Conservation (phyloP, 2,329 filamentous ascomycete species). For the Ophiosphaerella korrae region DNA sequence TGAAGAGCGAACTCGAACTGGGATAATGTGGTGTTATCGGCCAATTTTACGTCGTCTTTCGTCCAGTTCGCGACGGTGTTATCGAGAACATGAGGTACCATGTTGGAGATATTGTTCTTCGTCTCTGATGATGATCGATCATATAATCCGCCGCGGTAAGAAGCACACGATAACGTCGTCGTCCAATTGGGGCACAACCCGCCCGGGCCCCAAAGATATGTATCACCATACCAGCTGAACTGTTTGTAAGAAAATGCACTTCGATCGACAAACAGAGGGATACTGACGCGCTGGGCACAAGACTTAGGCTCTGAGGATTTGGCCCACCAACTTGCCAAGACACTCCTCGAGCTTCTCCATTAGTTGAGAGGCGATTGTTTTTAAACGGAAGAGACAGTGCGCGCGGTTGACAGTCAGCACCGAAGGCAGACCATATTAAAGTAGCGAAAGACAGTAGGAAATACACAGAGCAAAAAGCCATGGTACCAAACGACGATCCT, state of each 20-base stretch:
- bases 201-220: slow-evolving; percentile 1
- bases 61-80: slow-evolving; percentile 6
- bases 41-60: slow-evolving; percentile 2
- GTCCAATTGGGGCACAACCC: neutral
- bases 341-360: slow-evolving; percentile 1
- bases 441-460: slow-evolving; percentile 1
- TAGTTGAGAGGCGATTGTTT: neutral
- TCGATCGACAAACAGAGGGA: neutral
- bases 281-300: slow-evolving; percentile 9
- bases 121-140: slow-evolving; percentile 2
- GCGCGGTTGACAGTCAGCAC: slow-evolving; percentile 3
- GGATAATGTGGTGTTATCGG: neutral
- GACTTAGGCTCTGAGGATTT: slow-evolving; percentile 4
- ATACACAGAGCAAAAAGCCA: neutral
- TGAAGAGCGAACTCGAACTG: slow-evolving; percentile 5
- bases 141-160: slow-evolving; percentile 7
- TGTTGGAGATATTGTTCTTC: neutral
- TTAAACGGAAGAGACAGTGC: slow-evolving; percentile 4
- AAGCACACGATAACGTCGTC: neutral
- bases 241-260: neutral
- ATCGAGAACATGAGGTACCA: neutral
- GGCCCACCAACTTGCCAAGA: slow-evolving; percentile 5
- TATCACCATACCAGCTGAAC: slow-evolving; percentile 2
- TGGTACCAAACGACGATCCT: neutral
- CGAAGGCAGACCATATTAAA: neutral